Conservation (phyloP, 176 grass and related monocot species). For the Echinochloa phyllopogon region DNA sequence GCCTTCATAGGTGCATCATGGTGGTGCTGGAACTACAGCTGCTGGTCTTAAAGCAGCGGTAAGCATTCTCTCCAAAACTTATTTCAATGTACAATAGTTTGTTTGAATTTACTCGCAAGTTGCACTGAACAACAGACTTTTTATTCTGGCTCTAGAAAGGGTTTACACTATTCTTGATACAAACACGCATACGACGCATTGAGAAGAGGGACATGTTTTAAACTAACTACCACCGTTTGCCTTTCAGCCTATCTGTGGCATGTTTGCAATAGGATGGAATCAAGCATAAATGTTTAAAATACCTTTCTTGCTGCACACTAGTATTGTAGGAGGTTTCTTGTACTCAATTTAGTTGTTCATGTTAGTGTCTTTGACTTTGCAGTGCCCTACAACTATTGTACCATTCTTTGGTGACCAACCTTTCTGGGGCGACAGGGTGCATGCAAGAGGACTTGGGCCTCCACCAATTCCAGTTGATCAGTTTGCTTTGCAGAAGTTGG, state of each 20-base stretch:
- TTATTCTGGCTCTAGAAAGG: background rate
- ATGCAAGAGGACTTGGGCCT: slow-evolving; percentile 84
- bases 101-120: background rate
- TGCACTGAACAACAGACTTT: background rate
- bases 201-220: background rate
- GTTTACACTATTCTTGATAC: slow-evolving; percentile 13
- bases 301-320: background rate
- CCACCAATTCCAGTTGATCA: slow-evolving; percentile 83
- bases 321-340: slow-evolving; percentile 11
- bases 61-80: slow-evolving; percentile 19
- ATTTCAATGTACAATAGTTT: background rate
- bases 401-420: slow-evolving; percentile 97
- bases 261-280: background rate
- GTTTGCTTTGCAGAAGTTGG: slow-evolving; percentile 76
- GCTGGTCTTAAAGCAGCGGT: slow-evolving; percentile 94
- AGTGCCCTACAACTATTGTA: slow-evolving; percentile 97
- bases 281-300: background rate
- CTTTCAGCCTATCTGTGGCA: background rate
- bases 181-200: background rate
- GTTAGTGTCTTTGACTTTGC: slow-evolving; percentile 28
- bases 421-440: slow-evolving; percentile 95
- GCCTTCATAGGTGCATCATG: slow-evolving; percentile 86
- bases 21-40: slow-evolving; percentile 96
- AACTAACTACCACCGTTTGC: background rate
- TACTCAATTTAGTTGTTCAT: slow-evolving; percentile 32